phyloP scores from a whole-genome alignment of 805 yeast species.

The Candida ulmi region DNA sequence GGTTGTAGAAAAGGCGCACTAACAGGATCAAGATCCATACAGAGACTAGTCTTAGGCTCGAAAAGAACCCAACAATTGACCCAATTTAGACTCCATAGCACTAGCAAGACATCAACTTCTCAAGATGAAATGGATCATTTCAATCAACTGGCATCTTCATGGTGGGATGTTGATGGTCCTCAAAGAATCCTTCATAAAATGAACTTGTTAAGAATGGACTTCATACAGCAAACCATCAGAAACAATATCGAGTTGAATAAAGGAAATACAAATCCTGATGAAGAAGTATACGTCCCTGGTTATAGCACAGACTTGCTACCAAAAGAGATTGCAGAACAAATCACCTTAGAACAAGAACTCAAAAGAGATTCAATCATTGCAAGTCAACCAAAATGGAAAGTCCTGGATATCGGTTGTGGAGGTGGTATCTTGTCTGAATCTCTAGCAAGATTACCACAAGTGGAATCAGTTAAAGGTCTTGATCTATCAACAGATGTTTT shows the following conservation, averaged over 20 bases:
- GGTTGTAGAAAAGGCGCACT: too few species aligned
- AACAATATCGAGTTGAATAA: slow-evolving; percentile 13
- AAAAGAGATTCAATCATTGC: slow-evolving; percentile 33
- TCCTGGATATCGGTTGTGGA: slow-evolving; percentile 94
- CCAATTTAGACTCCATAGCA: not conserved
- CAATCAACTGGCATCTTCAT: slow-evolving; percentile 79
- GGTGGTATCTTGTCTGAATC: slow-evolving; percentile 94
- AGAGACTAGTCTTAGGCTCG: too few species aligned
- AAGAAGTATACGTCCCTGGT: slow-evolving; percentile 68
- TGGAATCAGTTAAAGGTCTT: slow-evolving; percentile 66
- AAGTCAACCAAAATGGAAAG: slow-evolving; percentile 33
- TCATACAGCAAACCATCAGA: slow-evolving; percentile 58
- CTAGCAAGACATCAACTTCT: slow-evolving; percentile 33
- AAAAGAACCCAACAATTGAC: not conserved
- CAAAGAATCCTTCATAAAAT: slow-evolving; percentile 91
- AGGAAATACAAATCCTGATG: slow-evolving; percentile 28
- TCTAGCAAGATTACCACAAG: slow-evolving; percentile 66
- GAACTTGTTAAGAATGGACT: slow-evolving; percentile 88
- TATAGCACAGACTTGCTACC: slow-evolving; percentile 69
- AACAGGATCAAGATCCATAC: too few species aligned
- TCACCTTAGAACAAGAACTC: slow-evolving; percentile 44
- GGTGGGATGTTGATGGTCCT: slow-evolving; percentile 97
- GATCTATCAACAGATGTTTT: slow-evolving; percentile 84
- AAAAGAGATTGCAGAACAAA: slow-evolving; percentile 38
- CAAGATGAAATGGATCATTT: slow-evolving; percentile 75